Base-by-base conservation (phyloP, 441 rosid species). In the Arabidopsis hybrid region DNA sequence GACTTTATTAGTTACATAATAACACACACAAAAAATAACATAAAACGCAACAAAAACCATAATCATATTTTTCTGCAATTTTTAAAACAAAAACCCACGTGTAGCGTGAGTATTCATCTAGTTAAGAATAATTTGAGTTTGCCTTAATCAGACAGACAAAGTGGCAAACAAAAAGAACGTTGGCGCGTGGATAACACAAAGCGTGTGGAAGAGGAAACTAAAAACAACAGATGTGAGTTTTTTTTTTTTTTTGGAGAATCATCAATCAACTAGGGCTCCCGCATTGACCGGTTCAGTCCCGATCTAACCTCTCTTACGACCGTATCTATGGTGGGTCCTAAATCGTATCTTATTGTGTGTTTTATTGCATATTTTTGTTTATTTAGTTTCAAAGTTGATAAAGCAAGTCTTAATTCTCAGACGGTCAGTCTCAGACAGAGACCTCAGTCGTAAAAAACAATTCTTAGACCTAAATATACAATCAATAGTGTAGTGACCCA, bases 281-380 rank as follows among this genome's bases (percentile, higher is more conserved):
- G 91, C 85, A 81, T 87, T 87, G 93, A 87, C 90, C 86, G 88
- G 81, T 78, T 74, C 38, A 66, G 75, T 51, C 78, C 59, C 74
- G 84, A 81, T 55, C 83, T 10, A 72, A 78, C 85, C 73, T 74
- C 89, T 76, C 80, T 74, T 84, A 79, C 85, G 87, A 82, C 88
- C 88, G 82, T 87, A 89, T 87, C 90, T 84, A 72, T 62, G 4
- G 56, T 72, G 84, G 91, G 86, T 31, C 87, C 88, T 71, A 11
- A 9, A 7, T 7, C 35, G 69, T 55, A 78, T 75, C 81, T 76
- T 65, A 17, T 61, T 75, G 29, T 62, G 35, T 76, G 45, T 26
- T 69, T 70, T n/a, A 69, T 60, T 21, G 9, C 26, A 65, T 11
- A 17, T 74, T 5, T 38, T 43, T 43, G 13, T 47, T 56, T 65